Evolutionary conservation across 805 yeast genomes (phyloP), one percentile per base, ranked within the genome.

Genomic region (Candida maesae): DNA sequence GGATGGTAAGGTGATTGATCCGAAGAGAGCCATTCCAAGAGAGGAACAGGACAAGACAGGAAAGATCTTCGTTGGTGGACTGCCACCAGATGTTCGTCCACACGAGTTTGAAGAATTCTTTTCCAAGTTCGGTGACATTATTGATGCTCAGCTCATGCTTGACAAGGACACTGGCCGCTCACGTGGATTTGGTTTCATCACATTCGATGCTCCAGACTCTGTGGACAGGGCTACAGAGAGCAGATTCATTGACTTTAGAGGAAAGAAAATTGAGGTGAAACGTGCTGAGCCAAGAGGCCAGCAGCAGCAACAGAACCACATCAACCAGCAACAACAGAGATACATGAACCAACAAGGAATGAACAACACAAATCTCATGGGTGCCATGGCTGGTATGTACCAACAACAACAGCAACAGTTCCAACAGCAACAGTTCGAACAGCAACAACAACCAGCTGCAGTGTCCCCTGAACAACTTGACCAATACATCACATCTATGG

Each of bases 1-100:
- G 38, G 99, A 91, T 59, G 98, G 98, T 49, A 91, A 91, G 64
- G 84, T 91, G 45, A 93, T 91, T 60, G 99, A 91, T 61, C 98
- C 99, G 29, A 91, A 91, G 63, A 78, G 98, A 56, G 97, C 99
- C 19, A 91, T 91, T 56, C 97, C 98, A 26, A 84, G 87, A 62
- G 97, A 91, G 60, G 97, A 91, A 63, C 99, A 91, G 65, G 96
- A 90, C 60, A 86, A 85, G 61, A 88, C 96, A 14, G 96, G 97
- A 53, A 91, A 91, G 68, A 90, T 91, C 51, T 91, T 91, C 59
- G 97, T 91, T 30, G 99, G 99, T 51, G 99, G 99, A 52, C 84
- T 91, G 46, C 90, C 95, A 39, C 86, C 95, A 16, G 91, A 87
- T 59, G 96, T 90, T 38, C 88, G 89, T 48, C 96, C 95, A 53